A percentile compares a stretch with the other conserved stretches of the same genome.
phyloP scores from a whole-genome alignment of 768 basidiomycete species.

The Auricularia heimuer region DNA sequence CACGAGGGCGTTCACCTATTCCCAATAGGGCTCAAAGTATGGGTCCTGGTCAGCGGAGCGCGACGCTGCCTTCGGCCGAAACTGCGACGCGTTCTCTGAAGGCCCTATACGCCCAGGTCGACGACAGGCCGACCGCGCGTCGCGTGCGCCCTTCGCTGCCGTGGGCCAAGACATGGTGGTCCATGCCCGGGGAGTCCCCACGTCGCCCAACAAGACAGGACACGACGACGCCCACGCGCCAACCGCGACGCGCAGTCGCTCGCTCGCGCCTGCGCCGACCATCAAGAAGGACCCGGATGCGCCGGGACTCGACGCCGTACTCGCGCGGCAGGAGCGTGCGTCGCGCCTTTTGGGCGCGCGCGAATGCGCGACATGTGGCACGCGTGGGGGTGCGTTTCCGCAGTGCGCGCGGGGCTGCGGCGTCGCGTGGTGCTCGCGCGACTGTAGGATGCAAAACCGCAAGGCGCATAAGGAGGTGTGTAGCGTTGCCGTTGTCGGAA shows the following conservation, averaged over 20 bases:
- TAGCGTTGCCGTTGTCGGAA: neutral
- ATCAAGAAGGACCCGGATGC: neutral
- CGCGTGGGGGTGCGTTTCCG: constrained; percentile 45
- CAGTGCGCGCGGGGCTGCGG: constrained; percentile 46
- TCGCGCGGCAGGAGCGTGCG: constrained; percentile 39
- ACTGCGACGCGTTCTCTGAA: neutral
- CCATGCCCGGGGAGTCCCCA: neutral
- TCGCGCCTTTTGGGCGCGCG: constrained; percentile 38
- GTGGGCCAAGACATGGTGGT: neutral
- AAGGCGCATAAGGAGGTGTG: neutral
- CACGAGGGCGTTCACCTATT: neutral
- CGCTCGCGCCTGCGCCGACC: neutral
- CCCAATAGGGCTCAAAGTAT: neutral
- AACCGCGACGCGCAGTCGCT: neutral
- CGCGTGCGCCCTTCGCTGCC: neutral
- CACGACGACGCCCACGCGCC: neutral
- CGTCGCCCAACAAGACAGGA: neutral
- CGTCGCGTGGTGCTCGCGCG: constrained; percentile 54
- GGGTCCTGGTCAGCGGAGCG: neutral
- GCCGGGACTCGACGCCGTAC: constrained; percentile 31
- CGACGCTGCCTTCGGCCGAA: neutral
- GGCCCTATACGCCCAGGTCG: neutral
- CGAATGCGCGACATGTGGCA: constrained; percentile 44
- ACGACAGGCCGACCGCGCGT: neutral
- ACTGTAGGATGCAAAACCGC: constrained; percentile 36